Evolutionary conservation across 1,284 basidiomycete genomes (phyloP).

Genomic region (Fomitopsis schrenkii): DNA sequence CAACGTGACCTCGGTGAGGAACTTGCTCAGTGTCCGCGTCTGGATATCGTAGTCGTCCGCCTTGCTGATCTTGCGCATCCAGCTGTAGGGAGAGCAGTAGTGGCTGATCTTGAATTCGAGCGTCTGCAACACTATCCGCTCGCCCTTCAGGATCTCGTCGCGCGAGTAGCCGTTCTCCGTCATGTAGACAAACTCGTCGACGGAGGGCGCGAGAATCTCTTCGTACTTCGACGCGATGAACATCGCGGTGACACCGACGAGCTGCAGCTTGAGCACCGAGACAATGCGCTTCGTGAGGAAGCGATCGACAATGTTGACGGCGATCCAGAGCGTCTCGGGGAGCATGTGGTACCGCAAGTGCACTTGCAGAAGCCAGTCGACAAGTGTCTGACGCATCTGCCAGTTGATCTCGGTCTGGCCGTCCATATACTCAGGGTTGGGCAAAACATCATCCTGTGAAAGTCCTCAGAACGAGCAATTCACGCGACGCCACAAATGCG

Average conservation of each 20-base stretch:
- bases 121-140: slow-evolving; percentile 91
- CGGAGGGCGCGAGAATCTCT: slow-evolving; percentile 92
- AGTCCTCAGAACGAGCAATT: slow-evolving; percentile 13
- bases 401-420: slow-evolving; percentile 94
- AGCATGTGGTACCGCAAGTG: slow-evolving; percentile 97
- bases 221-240: slow-evolving; percentile 99
- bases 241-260: slow-evolving; percentile 96
- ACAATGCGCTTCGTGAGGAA: slow-evolving; percentile 93
- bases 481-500: not conserved
- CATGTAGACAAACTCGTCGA: slow-evolving; percentile 97
- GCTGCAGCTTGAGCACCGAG: slow-evolving; percentile 92
- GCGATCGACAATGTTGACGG: slow-evolving; percentile 96
- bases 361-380: slow-evolving; percentile 98
- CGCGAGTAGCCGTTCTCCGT: slow-evolving; percentile 91
- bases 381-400: slow-evolving; percentile 92
- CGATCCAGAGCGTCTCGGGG: slow-evolving; percentile 98
- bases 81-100: slow-evolving; percentile 99
- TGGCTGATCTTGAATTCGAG: slow-evolving; percentile 95
- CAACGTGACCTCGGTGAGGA: slow-evolving; percentile 94
- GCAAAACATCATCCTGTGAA: slow-evolving; percentile 80
- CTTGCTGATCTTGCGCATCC: slow-evolving; percentile 98
- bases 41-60: slow-evolving; percentile 99
- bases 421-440: slow-evolving; percentile 92
- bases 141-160: slow-evolving; percentile 97
- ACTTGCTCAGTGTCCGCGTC: slow-evolving; percentile 95